A percentile compares a stretch with the other conserved stretches of the same genome.
phyloP scores from a whole-genome alignment of 805 yeast genomes.

The Ogataea nonfermentans region DNA sequence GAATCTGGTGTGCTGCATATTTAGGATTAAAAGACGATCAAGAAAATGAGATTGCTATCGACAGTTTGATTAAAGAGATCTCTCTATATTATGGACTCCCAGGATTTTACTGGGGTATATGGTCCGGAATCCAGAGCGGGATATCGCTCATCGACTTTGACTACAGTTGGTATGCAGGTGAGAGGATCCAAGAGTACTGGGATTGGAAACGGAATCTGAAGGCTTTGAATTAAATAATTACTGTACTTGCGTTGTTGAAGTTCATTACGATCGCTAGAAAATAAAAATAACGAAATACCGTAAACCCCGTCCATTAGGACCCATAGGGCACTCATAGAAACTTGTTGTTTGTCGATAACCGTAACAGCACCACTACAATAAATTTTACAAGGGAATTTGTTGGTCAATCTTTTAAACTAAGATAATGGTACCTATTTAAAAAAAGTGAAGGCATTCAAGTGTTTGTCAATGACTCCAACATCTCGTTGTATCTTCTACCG shows the following conservation, averaged over 20 bases:
- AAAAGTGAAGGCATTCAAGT: too few relatives aligned
- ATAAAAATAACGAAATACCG: too few relatives aligned
- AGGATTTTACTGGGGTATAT: slow-evolving; percentile 82
- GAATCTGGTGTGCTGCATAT: slow-evolving; percentile 60
- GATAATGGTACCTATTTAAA: too few relatives aligned
- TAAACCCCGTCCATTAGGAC: too few relatives aligned
- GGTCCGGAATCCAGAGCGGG: slow-evolving; percentile 74
- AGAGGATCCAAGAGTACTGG: slow-evolving; percentile 66
- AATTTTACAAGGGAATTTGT: too few relatives aligned
- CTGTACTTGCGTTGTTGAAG: too few relatives aligned
- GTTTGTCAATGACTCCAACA: not conserved
- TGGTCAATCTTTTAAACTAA: too few relatives aligned
- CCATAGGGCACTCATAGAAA: too few relatives aligned
- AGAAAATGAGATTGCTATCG: slow-evolving; percentile 28
- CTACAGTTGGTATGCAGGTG: slow-evolving; percentile 57
- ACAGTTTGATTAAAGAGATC: slow-evolving; percentile 53
- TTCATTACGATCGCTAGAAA: too few relatives aligned
- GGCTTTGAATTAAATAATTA: too few relatives aligned
- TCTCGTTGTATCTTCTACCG: slow-evolving; percentile 41
- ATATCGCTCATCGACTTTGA: slow-evolving; percentile 72
- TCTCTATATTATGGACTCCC: slow-evolving; percentile 70
- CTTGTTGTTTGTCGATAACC: too few relatives aligned
- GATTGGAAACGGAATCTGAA: slow-evolving; percentile 50
- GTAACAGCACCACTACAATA: too few relatives aligned
- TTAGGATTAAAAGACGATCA: slow-evolving; percentile 35